phyloP scores from a whole-genome alignment of 139 green algal genomes.

The Picochlorum sp. region DNA sequence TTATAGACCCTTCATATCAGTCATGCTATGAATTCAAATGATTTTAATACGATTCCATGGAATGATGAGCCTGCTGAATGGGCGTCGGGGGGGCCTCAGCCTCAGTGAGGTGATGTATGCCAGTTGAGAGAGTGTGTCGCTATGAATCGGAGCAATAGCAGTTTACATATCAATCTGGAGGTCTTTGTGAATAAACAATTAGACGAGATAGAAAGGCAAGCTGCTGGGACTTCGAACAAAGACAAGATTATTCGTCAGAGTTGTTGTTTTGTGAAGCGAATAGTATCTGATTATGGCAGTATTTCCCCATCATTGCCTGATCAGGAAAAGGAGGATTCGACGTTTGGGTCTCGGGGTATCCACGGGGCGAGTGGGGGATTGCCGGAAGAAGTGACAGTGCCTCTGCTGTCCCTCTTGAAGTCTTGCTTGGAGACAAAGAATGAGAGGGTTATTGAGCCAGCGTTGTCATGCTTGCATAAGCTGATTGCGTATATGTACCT shows the following conservation, averaged over 20 bases:
- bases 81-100: too few relatives aligned
- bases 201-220: constrained; percentile 1
- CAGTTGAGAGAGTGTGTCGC: too few relatives aligned
- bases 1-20: too few relatives aligned
- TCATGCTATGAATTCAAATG: too few relatives aligned
- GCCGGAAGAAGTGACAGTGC: constrained; percentile 12
- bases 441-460: constrained; percentile 52
- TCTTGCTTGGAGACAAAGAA: constrained; percentile 42
- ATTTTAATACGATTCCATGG: too few relatives aligned
- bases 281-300: constrained; percentile 1
- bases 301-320: background rate
- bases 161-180: constrained; percentile 4
- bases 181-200: constrained; percentile 12
- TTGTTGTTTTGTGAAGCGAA: constrained; percentile 58
- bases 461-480: constrained; percentile 83
- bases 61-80: too few relatives aligned
- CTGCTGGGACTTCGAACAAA: constrained; percentile 47
- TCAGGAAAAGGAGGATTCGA: constrained; percentile 16
- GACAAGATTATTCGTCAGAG: constrained; percentile 49
- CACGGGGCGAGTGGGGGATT: constrained; percentile 20
- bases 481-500: constrained; percentile 73
- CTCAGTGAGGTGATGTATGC: too few relatives aligned
- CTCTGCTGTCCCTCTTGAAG: constrained; percentile 62
- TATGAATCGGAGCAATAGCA: too few relatives aligned
- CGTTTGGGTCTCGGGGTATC: constrained; percentile 22